phyloP scores from a whole-genome alignment of 768 basidiomycete species.

The Hortiboletus campestris region DNA sequence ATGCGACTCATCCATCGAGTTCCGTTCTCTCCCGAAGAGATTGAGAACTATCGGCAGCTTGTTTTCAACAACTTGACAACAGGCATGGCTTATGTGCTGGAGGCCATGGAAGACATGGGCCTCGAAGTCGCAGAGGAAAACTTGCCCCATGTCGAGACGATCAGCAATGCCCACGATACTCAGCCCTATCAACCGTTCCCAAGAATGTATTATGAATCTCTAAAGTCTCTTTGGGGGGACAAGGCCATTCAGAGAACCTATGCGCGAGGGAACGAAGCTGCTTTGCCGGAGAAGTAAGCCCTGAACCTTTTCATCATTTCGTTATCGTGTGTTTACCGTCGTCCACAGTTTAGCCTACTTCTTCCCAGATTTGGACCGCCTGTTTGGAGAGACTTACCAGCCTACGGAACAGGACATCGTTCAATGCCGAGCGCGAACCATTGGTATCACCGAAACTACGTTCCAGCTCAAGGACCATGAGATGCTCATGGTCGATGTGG shows the following conservation, averaged over 20 bases:
- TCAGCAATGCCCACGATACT: constrained; percentile 70
- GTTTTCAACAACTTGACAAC: constrained; percentile 90
- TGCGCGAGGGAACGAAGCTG: constrained; percentile 83
- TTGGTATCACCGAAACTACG: constrained; percentile 86
- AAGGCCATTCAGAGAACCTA: constrained; percentile 72
- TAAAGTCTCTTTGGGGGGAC: constrained; percentile 77
- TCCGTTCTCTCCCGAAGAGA: constrained; percentile 77
- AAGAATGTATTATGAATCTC: constrained; percentile 56
- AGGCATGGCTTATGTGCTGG: constrained; percentile 79
- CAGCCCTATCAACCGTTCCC: constrained; percentile 84
- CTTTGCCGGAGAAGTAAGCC: constrained; percentile 83
- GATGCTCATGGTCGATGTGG: constrained; percentile 92
- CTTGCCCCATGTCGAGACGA: constrained; percentile 51
- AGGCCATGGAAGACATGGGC: constrained; percentile 88
- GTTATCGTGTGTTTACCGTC: neutral
- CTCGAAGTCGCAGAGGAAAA: constrained; percentile 69
- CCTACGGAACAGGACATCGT: constrained; percentile 90
- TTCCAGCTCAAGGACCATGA: constrained; percentile 78
- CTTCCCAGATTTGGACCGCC: constrained; percentile 72
- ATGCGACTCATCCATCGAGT: constrained; percentile 94
- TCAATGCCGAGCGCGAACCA: constrained; percentile 80
- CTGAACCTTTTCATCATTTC: neutral
- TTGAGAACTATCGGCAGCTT: constrained; percentile 87
- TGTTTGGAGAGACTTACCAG: constrained; percentile 70
- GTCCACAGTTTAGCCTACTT: constrained; percentile 64